Evolutionary conservation across 139 green algal genomes (phyloP).

Genomic region (Yamagishiella unicocca): DNA sequence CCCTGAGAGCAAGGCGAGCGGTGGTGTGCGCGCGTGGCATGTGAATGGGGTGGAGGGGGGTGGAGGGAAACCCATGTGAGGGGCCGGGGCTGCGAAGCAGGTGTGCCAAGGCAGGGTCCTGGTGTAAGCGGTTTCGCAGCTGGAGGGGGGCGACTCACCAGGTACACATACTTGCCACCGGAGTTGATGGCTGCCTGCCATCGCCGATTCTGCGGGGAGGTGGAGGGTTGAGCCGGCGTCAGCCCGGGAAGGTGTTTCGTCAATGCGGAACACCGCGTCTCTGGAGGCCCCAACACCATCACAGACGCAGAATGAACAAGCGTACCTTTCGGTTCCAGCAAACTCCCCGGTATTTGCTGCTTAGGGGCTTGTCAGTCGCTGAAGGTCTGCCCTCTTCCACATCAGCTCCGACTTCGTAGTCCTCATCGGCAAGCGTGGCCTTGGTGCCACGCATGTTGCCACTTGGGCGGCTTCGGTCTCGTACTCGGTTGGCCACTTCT

Average conservation of each 20-base stretch:
- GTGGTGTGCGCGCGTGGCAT: too few relatives aligned
- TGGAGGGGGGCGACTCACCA: too few relatives aligned
- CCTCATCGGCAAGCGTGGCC: neutral
- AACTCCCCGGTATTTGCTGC: constrained; percentile 52
- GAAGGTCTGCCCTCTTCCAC: neutral
- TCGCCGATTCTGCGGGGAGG: constrained; percentile 18
- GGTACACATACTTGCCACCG: constrained; percentile 68
- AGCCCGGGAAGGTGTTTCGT: too few relatives aligned
- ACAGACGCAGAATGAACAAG: neutral
- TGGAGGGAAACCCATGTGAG: too few relatives aligned
- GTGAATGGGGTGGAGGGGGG: too few relatives aligned
- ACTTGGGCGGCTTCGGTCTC: too few relatives aligned
- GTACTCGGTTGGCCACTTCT: too few relatives aligned
- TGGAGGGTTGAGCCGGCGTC: too few relatives aligned
- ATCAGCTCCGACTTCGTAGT: constrained; percentile 5
- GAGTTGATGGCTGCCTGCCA: constrained; percentile 75
- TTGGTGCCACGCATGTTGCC: constrained; percentile 4
- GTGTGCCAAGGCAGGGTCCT: too few relatives aligned
- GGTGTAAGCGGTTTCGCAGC: too few relatives aligned
- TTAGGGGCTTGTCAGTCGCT: constrained; percentile 27
- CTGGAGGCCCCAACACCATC: neutral
- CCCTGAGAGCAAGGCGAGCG: too few relatives aligned
- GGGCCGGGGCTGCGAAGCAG: too few relatives aligned
- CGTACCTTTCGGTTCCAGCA: constrained; percentile 70
- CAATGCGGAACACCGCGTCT: neutral